phyloP scores from a whole-genome alignment of 345 rosid genomes.

The Viola odorata region DNA sequence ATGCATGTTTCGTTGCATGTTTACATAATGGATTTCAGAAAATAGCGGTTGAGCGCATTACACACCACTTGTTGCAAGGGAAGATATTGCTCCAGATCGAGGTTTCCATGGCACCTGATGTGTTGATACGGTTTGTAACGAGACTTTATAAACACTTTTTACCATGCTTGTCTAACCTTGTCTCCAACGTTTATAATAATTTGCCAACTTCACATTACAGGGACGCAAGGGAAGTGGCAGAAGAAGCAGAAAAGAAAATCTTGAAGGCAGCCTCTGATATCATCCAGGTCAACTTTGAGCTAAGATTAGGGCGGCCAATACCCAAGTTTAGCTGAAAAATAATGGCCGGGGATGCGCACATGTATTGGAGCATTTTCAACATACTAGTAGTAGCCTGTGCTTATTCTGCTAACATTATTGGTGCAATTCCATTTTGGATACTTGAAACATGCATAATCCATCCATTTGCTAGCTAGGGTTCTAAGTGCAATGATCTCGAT shows the following conservation, averaged over 20 bases:
- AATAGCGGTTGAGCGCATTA: conserved; percentile 55
- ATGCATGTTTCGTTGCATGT: neutral
- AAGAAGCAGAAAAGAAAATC: conserved; percentile 51
- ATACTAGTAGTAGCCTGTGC: too few species aligned
- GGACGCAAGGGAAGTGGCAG: conserved; percentile 57
- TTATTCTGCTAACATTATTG: too few species aligned
- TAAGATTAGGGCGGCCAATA: conserved; percentile 41
- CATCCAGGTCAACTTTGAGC: conserved; percentile 48
- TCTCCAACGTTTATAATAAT: neutral
- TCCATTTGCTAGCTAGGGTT: too few species aligned
- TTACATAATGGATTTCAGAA: conserved; percentile 44
- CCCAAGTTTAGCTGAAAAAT: conserved; percentile 4
- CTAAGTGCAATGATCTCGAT: too few species aligned
- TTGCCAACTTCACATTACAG: conserved; percentile 18
- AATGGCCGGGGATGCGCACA: too few species aligned
- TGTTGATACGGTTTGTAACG: conserved; percentile 23
- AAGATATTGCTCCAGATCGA: conserved; percentile 53
- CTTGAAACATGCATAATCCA: too few species aligned
- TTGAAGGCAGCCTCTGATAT: conserved; percentile 38
- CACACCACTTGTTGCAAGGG: conserved; percentile 59
- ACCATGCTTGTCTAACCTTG: neutral
- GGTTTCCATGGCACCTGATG: conserved; percentile 35
- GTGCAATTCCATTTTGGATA: too few species aligned
- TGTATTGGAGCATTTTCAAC: too few species aligned
- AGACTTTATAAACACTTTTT: too few species aligned